These are phyloP conservation scores for Calocybe gangraenosa DNA, from an alignment of 768 basidiomycete genomes.

Conservation along the genomic window DNA sequence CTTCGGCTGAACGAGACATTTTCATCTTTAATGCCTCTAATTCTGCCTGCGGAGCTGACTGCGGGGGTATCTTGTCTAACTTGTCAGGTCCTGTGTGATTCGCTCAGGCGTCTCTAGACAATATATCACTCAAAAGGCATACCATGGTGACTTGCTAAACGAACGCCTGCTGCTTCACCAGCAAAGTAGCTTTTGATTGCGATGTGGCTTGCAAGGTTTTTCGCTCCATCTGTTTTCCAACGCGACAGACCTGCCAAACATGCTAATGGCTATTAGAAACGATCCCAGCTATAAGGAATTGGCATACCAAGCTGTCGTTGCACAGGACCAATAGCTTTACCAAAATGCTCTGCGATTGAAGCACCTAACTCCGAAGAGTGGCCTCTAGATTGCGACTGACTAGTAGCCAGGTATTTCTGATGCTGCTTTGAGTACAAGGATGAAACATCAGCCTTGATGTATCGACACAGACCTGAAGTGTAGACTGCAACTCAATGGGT, in stretches of 20 bases:
- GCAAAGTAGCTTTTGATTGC: constrained; percentile 88
- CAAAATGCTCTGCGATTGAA: constrained; percentile 83
- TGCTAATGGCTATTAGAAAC: constrained; percentile 28
- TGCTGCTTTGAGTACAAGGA: constrained; percentile 2
- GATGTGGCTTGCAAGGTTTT: constrained; percentile 78
- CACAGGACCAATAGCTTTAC: constrained; percentile 72
- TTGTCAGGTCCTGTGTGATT: constrained; percentile 44
- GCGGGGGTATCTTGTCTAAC: constrained; percentile 59
- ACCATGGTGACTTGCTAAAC: constrained; percentile 67
- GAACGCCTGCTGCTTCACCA: constrained; percentile 81
- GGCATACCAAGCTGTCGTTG: constrained; percentile 58
- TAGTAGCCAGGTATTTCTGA: constrained; percentile 85
- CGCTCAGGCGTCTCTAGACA: not conserved
- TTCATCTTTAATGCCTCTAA: constrained; percentile 63
- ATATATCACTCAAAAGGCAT: constrained; percentile 12
- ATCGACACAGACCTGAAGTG: constrained; percentile 66
- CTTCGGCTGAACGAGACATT: constrained; percentile 60
- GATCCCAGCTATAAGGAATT: not conserved
- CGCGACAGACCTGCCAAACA: constrained; percentile 50
- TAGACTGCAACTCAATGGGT: constrained; percentile 89
- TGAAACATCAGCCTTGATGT: constrained; percentile 2
- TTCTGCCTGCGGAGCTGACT: constrained; percentile 54
- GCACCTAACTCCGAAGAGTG: constrained; percentile 88
- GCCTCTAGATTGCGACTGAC: constrained; percentile 62
- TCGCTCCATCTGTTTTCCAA: constrained; percentile 79